Conservation (phyloP, 371 early-diverging fungal genomes). For the Lichtheimia ornata region DNA sequence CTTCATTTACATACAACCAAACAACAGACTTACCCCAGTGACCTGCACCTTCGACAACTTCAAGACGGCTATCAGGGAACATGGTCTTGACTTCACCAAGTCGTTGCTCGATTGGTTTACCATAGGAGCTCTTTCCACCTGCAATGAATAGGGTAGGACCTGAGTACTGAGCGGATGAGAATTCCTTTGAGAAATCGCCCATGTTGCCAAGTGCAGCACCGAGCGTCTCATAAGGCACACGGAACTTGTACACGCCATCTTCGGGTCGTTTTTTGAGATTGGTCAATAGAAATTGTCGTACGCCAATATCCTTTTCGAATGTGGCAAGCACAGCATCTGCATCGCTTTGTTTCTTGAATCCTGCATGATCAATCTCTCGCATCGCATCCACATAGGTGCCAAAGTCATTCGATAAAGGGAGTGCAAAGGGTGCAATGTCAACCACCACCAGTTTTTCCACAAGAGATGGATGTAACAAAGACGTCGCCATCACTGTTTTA, state of each 20-base stretch:
- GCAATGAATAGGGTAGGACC: slow-evolving; percentile 79
- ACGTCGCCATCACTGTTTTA: slow-evolving; percentile 85
- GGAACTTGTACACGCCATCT: slow-evolving; percentile 55
- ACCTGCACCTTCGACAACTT: slow-evolving; percentile 69
- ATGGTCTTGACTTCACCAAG: slow-evolving; percentile 50
- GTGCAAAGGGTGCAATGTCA: slow-evolving; percentile 79
- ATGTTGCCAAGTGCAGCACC: slow-evolving; percentile 57
- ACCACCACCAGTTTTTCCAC: slow-evolving; percentile 79
- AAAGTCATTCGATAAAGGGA: slow-evolving; percentile 59
- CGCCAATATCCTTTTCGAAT: slow-evolving; percentile 52
- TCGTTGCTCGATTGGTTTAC: slow-evolving; percentile 44
- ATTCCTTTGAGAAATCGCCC: slow-evolving; percentile 53
- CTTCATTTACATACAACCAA: not conserved
- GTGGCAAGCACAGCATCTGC: slow-evolving; percentile 76
- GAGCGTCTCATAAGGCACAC: slow-evolving; percentile 74
- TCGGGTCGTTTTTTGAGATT: slow-evolving; percentile 67
- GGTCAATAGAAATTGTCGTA: slow-evolving; percentile 89
- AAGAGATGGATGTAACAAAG: slow-evolving; percentile 55
- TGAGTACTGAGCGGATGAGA: slow-evolving; percentile 30
- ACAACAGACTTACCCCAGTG: slow-evolving; percentile 78
- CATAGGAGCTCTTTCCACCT: slow-evolving; percentile 74
- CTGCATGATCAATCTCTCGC: slow-evolving; percentile 63
- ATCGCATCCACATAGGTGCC: slow-evolving; percentile 63
- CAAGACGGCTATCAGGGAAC: slow-evolving; percentile 69
- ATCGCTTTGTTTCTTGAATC: slow-evolving; percentile 60